These are phyloP conservation scores for Bolboschoenus planiculmis DNA, from an alignment of 176 grass and related monocot genomes.

Conservation along the genomic window DNA sequence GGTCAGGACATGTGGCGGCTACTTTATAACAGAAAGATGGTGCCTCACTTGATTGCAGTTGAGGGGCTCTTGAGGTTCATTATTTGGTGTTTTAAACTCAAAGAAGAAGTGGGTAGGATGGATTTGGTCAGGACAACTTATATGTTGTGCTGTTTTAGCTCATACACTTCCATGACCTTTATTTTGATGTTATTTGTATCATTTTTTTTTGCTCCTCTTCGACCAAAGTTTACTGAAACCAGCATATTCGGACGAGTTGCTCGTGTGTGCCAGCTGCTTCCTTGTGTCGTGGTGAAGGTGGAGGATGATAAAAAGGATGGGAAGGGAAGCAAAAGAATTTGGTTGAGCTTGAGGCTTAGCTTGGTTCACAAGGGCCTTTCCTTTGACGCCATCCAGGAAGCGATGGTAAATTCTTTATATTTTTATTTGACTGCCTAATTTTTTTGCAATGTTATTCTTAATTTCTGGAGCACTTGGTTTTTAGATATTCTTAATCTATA, in stretches of 20 bases:
- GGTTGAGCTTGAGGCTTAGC: constrained; percentile 70
- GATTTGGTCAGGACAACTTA: neutral
- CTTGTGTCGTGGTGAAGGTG: constrained; percentile 69
- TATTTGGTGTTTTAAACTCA: neutral
- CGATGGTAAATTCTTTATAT: constrained; percentile 59
- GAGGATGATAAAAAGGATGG: constrained; percentile 88
- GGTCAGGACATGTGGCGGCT: neutral
- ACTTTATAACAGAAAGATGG: neutral
- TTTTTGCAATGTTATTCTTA: neutral
- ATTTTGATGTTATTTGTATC: constrained; percentile 13
- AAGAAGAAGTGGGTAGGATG: neutral
- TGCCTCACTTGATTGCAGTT: neutral
- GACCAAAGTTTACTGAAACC: constrained; percentile 41
- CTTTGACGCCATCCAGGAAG: constrained; percentile 84
- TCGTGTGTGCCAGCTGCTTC: constrained; percentile 72
- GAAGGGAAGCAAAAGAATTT: constrained; percentile 74
- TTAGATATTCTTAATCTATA: neutral
- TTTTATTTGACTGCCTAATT: neutral
- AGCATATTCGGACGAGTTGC: constrained; percentile 52
- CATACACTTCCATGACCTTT: neutral
- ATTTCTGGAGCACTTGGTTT: neutral
- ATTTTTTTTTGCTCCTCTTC: neutral
- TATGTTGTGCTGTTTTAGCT: neutral
- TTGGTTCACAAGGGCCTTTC: constrained; percentile 74
- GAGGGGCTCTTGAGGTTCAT: neutral